phyloP scores from a whole-genome alignment of 1,284 basidiomycete species.

The Hortiboletus rubellus region DNA sequence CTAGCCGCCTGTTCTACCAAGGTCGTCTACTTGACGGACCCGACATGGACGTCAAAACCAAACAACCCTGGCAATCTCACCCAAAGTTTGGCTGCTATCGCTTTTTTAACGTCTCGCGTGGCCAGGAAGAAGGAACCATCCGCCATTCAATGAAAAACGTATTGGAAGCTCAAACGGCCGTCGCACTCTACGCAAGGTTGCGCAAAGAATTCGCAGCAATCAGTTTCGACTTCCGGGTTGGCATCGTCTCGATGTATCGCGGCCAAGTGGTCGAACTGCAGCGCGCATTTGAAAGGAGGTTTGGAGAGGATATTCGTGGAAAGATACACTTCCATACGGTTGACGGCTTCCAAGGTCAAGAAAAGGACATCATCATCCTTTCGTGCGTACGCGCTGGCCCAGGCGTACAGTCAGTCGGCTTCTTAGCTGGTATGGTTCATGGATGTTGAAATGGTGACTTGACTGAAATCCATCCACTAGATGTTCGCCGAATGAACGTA shows the following conservation, averaged over 20 bases:
- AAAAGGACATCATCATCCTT: slow-evolving; percentile 94
- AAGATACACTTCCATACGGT: slow-evolving; percentile 96
- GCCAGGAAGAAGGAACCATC: slow-evolving; percentile 55
- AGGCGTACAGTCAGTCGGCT: slow-evolving; percentile 81
- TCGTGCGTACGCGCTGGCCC: slow-evolving; percentile 91
- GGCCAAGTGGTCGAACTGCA: slow-evolving; percentile 86
- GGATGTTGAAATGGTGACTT: slow-evolving; percentile 1
- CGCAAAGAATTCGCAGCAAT: slow-evolving; percentile 61
- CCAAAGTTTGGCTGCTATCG: slow-evolving; percentile 84
- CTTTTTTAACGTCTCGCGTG: slow-evolving; percentile 78
- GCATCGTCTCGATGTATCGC: slow-evolving; percentile 94
- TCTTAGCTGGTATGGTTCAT: slow-evolving; percentile 67
- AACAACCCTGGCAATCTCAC: slow-evolving; percentile 83
- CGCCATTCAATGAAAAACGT: slow-evolving; percentile 81
- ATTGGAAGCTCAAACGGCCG: slow-evolving; percentile 76
- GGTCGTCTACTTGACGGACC: slow-evolving; percentile 85
- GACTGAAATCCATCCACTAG: slow-evolving; percentile 39
- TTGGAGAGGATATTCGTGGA: slow-evolving; percentile 70
- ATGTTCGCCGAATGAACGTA: slow-evolving; percentile 93
- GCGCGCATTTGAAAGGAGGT: slow-evolving; percentile 68
- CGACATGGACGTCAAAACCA: slow-evolving; percentile 82
- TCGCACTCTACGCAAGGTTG: slow-evolving; percentile 79
- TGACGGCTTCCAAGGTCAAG: slow-evolving; percentile 97
- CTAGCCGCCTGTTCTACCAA: slow-evolving; percentile 89
- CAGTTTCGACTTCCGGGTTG: slow-evolving; percentile 79